Conservation (phyloP, 2,329 filamentous ascomycete genomes). For the Curvularia spicifera region DNA sequence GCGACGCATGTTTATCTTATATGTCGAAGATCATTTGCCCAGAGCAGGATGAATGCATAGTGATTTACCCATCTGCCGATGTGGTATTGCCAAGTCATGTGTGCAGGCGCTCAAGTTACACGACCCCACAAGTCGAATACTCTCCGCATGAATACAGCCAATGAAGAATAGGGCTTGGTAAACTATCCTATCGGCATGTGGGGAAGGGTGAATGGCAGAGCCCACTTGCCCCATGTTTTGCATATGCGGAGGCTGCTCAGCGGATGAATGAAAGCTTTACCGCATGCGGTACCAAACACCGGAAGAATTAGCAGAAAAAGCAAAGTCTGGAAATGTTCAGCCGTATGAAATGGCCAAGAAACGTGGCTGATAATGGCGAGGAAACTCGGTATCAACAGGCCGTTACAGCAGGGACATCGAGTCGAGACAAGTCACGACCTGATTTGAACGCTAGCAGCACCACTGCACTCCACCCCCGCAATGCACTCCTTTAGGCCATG, state of each 20-base stretch:
- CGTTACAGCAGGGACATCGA: neutral
- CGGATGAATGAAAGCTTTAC: neutral
- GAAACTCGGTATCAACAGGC: constrained; percentile 4
- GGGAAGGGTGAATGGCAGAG: constrained; percentile 25
- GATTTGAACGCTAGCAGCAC: neutral
- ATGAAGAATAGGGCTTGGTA: constrained; percentile 27
- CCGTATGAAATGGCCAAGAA: constrained; percentile 3
- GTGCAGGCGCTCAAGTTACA: constrained; percentile 16
- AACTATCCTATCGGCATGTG: constrained; percentile 33
- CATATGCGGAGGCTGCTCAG: neutral
- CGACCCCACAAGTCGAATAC: constrained; percentile 38
- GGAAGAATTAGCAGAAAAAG: neutral
- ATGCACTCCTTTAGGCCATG: constrained; percentile 31
- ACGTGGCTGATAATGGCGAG: neutral
- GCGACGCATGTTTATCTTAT: constrained; percentile 27
- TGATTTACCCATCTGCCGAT: constrained; percentile 42
- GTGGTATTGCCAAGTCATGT: constrained; percentile 22
- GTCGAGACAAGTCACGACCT: neutral
- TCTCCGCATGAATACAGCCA: constrained; percentile 15
- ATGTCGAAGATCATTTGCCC: constrained; percentile 26
- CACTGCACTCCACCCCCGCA: constrained; percentile 1
- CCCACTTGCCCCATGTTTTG: neutral
- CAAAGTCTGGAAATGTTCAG: constrained; percentile 7
- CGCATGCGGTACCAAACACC: neutral
- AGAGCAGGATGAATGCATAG: constrained; percentile 22